Percentiles rank a stretch among this genome's conserved stretches.
These are phyloP conservation scores for Craspedostauros australis DNA, from an alignment of 108 stramenopile genomes.

Conservation along the genomic window DNA sequence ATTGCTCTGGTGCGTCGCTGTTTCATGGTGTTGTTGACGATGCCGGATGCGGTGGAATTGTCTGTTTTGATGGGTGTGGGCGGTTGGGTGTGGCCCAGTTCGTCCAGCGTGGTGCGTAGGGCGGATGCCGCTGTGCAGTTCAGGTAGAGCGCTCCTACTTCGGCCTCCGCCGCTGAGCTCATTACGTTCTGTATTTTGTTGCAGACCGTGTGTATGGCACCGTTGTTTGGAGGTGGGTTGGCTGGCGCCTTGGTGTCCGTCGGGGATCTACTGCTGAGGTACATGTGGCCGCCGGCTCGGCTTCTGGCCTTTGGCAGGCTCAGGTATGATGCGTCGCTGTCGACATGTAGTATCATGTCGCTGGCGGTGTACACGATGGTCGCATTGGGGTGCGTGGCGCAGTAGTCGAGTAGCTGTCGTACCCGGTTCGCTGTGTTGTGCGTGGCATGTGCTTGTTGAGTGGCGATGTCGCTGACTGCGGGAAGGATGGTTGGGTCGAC, in stretches of 20 bases:
- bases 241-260: background rate
- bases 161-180: too few relatives aligned
- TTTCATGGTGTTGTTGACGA: conserved; percentile 31
- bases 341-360: conserved; percentile 32
- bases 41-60: conserved; percentile 39
- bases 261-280: background rate
- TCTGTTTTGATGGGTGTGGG: conserved; percentile 40
- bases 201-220: too few relatives aligned
- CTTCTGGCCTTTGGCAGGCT: conserved; percentile 20
- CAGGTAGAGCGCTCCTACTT: too few relatives aligned
- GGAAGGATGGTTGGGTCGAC: conserved; percentile 29
- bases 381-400: conserved; percentile 37
- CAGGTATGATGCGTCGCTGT: conserved; percentile 35
- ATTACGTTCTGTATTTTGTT: too few relatives aligned
- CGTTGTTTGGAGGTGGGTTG: conserved; percentile 21
- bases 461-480: conserved; percentile 17
- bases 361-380: conserved; percentile 23
- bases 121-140: conserved; percentile 26
- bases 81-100: conserved; percentile 38
- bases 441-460: conserved; percentile 19
- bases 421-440: conserved; percentile 7
- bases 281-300: conserved; percentile 23
- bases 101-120: conserved; percentile 11
- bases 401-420: conserved; percentile 34
- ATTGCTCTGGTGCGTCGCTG: conserved; percentile 42